Evolutionary conservation across 2,329 filamentous ascomycete genomes (phyloP).

Genomic region (Botrytis medusae): DNA sequence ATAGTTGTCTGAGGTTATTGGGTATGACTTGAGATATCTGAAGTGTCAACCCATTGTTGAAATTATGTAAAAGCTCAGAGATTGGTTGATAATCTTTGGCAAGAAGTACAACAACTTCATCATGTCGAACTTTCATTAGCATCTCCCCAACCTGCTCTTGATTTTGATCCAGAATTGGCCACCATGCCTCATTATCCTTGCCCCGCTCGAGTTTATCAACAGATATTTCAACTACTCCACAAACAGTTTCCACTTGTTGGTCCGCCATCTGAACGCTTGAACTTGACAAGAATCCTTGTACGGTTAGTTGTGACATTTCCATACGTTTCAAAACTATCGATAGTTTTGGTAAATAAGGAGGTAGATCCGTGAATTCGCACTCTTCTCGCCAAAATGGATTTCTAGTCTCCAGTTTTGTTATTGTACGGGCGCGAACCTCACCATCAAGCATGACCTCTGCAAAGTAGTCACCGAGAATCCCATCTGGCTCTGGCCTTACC

Average conservation of each 20-base stretch:
- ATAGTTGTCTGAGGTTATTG: conserved; percentile 73
- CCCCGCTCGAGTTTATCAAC: conserved; percentile 75
- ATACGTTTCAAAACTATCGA: conserved; percentile 71
- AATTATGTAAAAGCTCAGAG: conserved; percentile 79
- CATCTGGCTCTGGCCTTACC: conserved; percentile 45
- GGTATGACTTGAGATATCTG: conserved; percentile 81
- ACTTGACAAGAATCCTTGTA: conserved; percentile 37
- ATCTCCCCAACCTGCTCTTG: conserved; percentile 79
- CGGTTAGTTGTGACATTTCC: conserved; percentile 40
- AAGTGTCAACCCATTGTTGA: conserved; percentile 78
- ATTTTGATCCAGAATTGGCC: conserved; percentile 74
- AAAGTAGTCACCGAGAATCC: conserved; percentile 66
- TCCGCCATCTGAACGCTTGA: conserved; percentile 32
- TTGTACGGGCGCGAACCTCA: conserved; percentile 74
- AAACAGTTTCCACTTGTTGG: conserved; percentile 52
- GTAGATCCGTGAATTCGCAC: conserved; percentile 73
- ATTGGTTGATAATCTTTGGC: conserved; percentile 81
- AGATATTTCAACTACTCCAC: conserved; percentile 71
- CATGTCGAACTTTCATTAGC: conserved; percentile 77
- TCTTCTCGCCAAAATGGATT: conserved; percentile 80
- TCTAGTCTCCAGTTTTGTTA: conserved; percentile 66
- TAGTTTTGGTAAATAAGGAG: conserved; percentile 65
- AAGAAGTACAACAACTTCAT: conserved; percentile 87
- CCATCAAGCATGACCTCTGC: conserved; percentile 79
- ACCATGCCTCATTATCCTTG: conserved; percentile 84